phyloP scores from a whole-genome alignment of 2,329 filamentous ascomycete genomes.

The Elsinoe necatrix region DNA sequence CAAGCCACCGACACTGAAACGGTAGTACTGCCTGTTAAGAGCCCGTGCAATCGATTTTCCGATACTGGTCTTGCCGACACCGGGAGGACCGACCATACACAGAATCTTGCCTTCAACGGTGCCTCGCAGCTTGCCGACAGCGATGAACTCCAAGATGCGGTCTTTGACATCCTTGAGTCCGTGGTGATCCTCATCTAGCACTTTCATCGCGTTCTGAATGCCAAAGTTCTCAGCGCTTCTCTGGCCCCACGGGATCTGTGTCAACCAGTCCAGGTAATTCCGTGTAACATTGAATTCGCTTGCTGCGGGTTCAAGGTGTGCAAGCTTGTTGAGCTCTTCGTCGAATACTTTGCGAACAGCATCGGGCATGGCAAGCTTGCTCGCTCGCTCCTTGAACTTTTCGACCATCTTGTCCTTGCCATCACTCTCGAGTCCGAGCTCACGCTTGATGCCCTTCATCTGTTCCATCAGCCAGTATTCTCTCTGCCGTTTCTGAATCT shows the following conservation, averaged over 20 bases:
- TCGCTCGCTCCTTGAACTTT: conserved; percentile 91
- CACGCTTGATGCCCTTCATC: conserved; percentile 95
- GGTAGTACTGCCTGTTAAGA: conserved; percentile 91
- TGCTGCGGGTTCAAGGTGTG: conserved; percentile 86
- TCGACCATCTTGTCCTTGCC: conserved; percentile 97
- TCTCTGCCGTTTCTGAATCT: conserved; percentile 92
- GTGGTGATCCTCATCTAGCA: conserved; percentile 93
- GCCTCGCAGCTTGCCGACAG: conserved; percentile 90
- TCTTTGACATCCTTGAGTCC: conserved; percentile 98
- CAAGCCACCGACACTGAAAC: conserved; percentile 93
- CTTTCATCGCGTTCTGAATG: conserved; percentile 80
- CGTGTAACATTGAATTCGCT: conserved; percentile 98
- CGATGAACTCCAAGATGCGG: conserved; percentile 95
- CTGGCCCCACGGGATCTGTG: conserved; percentile 95
- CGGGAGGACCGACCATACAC: conserved; percentile 93
- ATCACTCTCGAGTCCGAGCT: conserved; percentile 92
- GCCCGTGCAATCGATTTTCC: conserved; percentile 96
- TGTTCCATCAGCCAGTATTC: conserved; percentile 99
- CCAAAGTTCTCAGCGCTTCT: conserved; percentile 94
- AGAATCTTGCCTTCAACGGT: conserved; percentile 98
- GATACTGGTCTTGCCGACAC: conserved; percentile 97
- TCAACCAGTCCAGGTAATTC: conserved; percentile 98
- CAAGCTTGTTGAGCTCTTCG: conserved; percentile 94
- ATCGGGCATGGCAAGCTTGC: conserved; percentile 92
- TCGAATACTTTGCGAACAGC: conserved; percentile 96